phyloP scores from a whole-genome alignment of 257 asterid genomes.

The Fraxinus anomala region DNA sequence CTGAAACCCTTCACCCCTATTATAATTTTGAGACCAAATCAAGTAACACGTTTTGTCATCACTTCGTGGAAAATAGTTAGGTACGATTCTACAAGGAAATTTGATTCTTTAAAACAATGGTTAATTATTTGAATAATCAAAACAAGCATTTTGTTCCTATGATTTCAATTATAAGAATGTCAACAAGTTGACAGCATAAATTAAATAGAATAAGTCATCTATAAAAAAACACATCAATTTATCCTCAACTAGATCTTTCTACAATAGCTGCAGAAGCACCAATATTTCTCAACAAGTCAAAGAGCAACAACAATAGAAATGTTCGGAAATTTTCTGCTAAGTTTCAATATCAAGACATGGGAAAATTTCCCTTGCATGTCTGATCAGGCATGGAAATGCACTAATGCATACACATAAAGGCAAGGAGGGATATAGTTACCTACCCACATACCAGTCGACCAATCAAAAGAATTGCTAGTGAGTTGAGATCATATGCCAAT shows the following conservation, averaged over 20 bases:
- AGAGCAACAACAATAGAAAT: neutral
- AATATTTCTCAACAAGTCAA: neutral
- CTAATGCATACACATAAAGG: conserved; percentile 8
- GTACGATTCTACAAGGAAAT: neutral
- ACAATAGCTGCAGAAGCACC: neutral
- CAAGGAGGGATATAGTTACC: conserved; percentile 33
- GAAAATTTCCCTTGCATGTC: neutral
- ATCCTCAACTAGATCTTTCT: neutral
- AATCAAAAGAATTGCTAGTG: conserved; percentile 66
- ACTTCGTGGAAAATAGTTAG: neutral
- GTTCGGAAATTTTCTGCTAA: neutral
- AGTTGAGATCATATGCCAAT: conserved; percentile 77
- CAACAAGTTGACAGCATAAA: neutral
- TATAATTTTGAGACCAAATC: neutral
- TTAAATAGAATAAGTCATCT: neutral
- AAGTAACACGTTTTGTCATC: too few relatives aligned
- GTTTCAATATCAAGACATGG: neutral
- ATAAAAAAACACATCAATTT: neutral
- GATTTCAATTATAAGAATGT: neutral
- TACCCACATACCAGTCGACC: conserved; percentile 95
- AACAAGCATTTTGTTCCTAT: neutral
- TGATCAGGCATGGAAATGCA: conserved; percentile 10
- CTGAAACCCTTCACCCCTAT: neutral
- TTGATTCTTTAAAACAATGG: neutral
- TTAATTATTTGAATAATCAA: too few relatives aligned